Percentiles rank a stretch among this genome's conserved stretches.
These are phyloP conservation scores for Zopfia rhizophila DNA, from an alignment of 2,329 filamentous ascomycete species.

Conservation along the genomic window DNA sequence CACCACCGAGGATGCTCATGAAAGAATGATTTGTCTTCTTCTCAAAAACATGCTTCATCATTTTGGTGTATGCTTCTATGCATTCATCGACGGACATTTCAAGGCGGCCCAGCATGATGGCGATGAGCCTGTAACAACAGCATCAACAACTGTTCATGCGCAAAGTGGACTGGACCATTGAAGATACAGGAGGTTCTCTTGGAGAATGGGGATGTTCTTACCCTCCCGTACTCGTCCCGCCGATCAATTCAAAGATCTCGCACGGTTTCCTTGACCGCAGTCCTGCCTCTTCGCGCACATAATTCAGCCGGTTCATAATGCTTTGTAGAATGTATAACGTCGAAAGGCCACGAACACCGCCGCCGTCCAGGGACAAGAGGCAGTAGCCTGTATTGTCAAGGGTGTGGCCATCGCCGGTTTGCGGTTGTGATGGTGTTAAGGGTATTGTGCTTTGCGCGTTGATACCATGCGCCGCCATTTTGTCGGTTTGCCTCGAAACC, in stretches of 20 bases:
- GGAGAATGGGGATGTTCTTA: no score
- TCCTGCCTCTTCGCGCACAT: conserved; percentile 20
- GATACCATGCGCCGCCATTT: not conserved
- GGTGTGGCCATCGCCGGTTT: conserved; percentile 7
- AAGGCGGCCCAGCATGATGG: conserved; percentile 33
- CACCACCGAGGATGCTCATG: conserved; percentile 8
- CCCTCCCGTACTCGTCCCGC: conserved; percentile 39
- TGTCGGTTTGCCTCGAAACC: no score
- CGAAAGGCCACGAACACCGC: conserved; percentile 37
- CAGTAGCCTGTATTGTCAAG: conserved; percentile 30
- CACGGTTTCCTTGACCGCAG: conserved; percentile 24
- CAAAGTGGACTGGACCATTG: not conserved
- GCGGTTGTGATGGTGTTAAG: conserved; percentile 3
- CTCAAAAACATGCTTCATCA: conserved; percentile 24
- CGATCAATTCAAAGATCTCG: conserved; percentile 36
- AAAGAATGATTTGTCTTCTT: conserved; percentile 17
- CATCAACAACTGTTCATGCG: conserved; percentile 14
- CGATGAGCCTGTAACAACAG: conserved; percentile 25
- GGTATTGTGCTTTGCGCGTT: not conserved
- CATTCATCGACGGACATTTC: conserved; percentile 32
- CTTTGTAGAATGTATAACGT: conserved; percentile 31
- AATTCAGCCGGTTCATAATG: conserved; percentile 31
- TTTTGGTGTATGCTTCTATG: conserved; percentile 25
- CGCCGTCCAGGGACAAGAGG: conserved; percentile 35
- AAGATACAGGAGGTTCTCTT: no score